Base-by-base conservation (phyloP, 495 filamentous ascomycete genomes). In the Xylaria telfairii region DNA sequence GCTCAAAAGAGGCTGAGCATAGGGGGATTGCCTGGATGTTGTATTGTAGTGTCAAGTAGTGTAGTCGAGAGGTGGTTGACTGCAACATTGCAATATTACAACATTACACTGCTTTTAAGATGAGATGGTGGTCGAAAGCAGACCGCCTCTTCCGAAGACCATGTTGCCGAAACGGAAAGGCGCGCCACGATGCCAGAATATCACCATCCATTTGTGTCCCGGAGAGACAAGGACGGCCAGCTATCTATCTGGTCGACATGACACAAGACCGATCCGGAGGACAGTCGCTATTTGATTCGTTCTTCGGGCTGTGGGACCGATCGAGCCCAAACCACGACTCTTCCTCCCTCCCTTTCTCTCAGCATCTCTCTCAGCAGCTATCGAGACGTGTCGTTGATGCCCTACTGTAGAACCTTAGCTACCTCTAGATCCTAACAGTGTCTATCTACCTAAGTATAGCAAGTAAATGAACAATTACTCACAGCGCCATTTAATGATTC, bases 141-240 rank as follows among this genome's bases (percentile, higher is more conserved):
- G 65, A 67, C 65, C 53, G 49, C 49, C 56, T 62, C 17, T 62
- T 53, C 42, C 39, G 53, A 56, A 37, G 19, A 24, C 30, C 30
- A 32, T 57, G 65, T 34, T 69, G 57, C 54, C 57, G 57, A 60
- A 69, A 44, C 39, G 54, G 42, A 61, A 68, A 68, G 42, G 32
- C 65, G 65, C 41, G 24, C 53, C 66, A 59, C 60, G 24, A 51
- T 39, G 41, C 54, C 65, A 68, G 39, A 60, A 51, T 28, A 60
- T 28, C 28, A 46, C 44, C 42, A 49, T 49, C 39, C 26, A 46
- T 63, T 63, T 63, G 39, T 9, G 24, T 30, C 30, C 37, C 39
- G 39, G 39, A 47, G 60, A 47, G 39, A 32, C 41, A 44, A 59
- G 24, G 41, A 39, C 39, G 12, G n/a, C n/a, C 26, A n/a, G 10